These are phyloP conservation scores for Voacanga thouarsii DNA, from an alignment of 257 asterid species.

Conservation along the genomic window DNA sequence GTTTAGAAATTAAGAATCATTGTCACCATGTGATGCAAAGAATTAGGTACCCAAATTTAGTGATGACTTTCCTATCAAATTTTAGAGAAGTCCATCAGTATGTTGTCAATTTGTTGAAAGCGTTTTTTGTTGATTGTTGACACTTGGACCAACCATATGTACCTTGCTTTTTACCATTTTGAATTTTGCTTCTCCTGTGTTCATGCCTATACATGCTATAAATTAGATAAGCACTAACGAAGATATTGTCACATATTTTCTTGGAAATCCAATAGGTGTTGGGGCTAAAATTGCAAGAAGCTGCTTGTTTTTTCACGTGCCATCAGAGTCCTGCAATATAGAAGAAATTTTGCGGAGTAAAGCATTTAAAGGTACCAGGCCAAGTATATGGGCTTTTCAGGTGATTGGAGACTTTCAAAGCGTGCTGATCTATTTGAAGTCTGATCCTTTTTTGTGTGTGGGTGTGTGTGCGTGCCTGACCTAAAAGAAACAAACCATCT, in stretches of 20 bases:
- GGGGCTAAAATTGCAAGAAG: constrained; percentile 79
- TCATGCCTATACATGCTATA: constrained; percentile 10
- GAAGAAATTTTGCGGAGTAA: constrained; percentile 49
- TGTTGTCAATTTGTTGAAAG: neutral
- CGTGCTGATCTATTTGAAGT: constrained; percentile 9
- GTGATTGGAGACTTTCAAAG: constrained; percentile 29
- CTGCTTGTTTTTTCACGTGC: constrained; percentile 59
- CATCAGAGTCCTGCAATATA: constrained; percentile 53
- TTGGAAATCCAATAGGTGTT: constrained; percentile 35
- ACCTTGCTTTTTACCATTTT: neutral
- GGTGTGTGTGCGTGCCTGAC: neutral
- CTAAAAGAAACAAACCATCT: neutral
- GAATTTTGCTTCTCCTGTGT: neutral
- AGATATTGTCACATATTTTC: constrained; percentile 16
- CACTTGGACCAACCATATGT: neutral
- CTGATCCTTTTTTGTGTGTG: no score
- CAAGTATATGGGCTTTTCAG: constrained; percentile 81
- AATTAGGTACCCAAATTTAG: neutral
- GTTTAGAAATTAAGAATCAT: no score
- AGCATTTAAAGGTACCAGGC: constrained; percentile 73
- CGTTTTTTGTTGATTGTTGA: neutral
- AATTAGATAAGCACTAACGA: constrained; percentile 13
- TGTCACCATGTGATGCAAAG: neutral
- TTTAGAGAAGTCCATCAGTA: neutral
- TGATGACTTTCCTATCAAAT: neutral